Evolutionary conservation across 2,329 filamentous ascomycete species (phyloP), one percentile per base, ranked within the genome.

Genomic region (Ustulina deusta): DNA sequence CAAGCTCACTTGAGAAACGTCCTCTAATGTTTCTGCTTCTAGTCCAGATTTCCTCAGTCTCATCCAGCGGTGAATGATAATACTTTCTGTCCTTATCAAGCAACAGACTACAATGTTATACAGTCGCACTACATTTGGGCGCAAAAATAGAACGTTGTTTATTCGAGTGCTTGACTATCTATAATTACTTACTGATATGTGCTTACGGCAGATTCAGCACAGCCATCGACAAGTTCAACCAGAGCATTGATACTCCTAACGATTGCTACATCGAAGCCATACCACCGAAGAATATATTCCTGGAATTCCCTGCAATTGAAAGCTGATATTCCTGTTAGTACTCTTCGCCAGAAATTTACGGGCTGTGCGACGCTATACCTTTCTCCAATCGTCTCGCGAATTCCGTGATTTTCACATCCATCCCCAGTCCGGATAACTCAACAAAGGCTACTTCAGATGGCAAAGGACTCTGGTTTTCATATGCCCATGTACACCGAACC

Each of bases 401-500:
- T 29, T 34, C 32, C 9, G 38, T 59, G 11, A 65, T 17, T 13
- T 34, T n/a, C 6, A 17, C 20, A 3, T 17, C 49, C 7, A 32
- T 25, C 9, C 13, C 40, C 4, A 20, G 22, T 5, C 63, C 56
- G 22, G 61, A 61, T 29, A 61, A 17, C 29, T 48, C n/a, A 11
- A 56, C 11, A n/a, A 65, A 61, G 1, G 17, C 38, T 29, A 13
- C 32, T 38, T 38, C 27, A 34, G 55, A 15, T 29, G 63, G 63
- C 49, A 65, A n/a, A 20, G 56, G 56, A 17, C 38, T 36, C 29
- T 10, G 38, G 13, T 56, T 49, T 7, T 40, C 38, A 32, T 32
- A 38, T 10, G 46, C 56, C 63, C 63, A 65, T 17, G 56, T 49
- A 32, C 63, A 66, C 51, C 57, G 62, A 25, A 62, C 54, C 44